Evolutionary conservation across 495 filamentous ascomycete genomes (phyloP).

Genomic region (Penicillium malachiteum): DNA sequence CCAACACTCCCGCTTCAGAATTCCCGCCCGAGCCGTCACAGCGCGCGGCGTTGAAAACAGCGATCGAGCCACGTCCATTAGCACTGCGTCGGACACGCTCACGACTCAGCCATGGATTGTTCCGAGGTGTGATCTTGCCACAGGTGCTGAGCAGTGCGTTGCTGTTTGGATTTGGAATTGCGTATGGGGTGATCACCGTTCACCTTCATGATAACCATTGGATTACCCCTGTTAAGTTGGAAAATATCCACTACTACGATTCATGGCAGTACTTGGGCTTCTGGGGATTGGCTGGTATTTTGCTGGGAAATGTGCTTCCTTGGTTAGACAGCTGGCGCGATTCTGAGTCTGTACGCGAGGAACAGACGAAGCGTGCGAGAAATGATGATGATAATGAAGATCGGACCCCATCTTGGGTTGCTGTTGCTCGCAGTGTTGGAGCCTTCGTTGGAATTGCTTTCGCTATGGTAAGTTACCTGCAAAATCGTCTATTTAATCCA

Average conservation of each 20-base stretch:
- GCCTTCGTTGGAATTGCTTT: constrained; percentile 96
- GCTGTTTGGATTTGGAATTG: constrained; percentile 78
- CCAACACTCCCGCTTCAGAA: constrained; percentile 54
- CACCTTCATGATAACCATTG: constrained; percentile 71
- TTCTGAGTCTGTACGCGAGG: constrained; percentile 19
- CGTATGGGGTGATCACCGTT: constrained; percentile 83
- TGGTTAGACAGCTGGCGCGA: constrained; percentile 75
- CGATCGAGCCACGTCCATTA: constrained; percentile 30
- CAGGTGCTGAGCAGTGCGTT: constrained; percentile 55
- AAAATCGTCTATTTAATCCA: constrained; percentile 3
- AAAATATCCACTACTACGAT: constrained; percentile 55
- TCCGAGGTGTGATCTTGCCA: constrained; percentile 46
- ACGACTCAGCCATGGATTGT: constrained; percentile 41
- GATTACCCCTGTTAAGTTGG: constrained; percentile 62
- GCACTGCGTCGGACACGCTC: constrained; percentile 36
- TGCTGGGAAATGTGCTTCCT: constrained; percentile 74
- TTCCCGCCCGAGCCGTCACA: constrained; percentile 28
- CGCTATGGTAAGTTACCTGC: constrained; percentile 70
- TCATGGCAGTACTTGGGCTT: constrained; percentile 69
- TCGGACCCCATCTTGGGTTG: constrained; percentile 67
- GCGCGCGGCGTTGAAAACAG: constrained; percentile 24
- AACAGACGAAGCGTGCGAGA: constrained; percentile 21
- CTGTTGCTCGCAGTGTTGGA: constrained; percentile 81
- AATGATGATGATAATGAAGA: constrained; percentile 31
- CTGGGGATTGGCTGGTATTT: constrained; percentile 80